Base-by-base conservation (phyloP, 768 basidiomycete species). In the Suillus cothurnatus region DNA sequence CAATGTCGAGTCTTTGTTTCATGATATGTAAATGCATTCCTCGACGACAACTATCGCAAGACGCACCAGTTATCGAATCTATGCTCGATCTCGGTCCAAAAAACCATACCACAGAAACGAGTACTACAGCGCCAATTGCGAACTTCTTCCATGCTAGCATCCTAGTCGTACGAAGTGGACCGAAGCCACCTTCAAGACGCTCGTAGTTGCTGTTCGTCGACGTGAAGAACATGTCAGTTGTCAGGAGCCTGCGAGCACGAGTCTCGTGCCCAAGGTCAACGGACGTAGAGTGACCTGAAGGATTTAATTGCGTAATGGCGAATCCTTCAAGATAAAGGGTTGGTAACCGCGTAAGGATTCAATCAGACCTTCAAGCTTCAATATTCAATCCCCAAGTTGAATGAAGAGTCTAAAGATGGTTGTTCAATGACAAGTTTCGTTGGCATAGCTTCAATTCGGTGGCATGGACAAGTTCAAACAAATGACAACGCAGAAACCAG, bases 91-190 rank as follows among this genome's bases (percentile, higher is more conserved):
- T 74, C 8, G 91, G 90, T 9, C 86, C 85, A 73, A 91, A 85
- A 63, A 92, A 77, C 82, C 86, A 93, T 32, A 93, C 84, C 52
- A 91, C 71, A 11, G 78, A 81, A 64, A 92, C 78, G 53, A 91
- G 73, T 1, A 86, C 73, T 2, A 74, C 81, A 61, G 86, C 88
- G 4, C 81, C 89, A 8, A 91, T 73, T 4, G 83, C 85, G 63
- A 91, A 83, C 78, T 86, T 90, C 75, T 86, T 91, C 91, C 91
- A 92, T 23, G 74, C 75, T 52, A 81, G 73, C 52, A 69, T 78
- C 68, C 66, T 79, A 59, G 73, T 66, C 28, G 67, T 66, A 26
- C 83, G 76, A 49, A 76, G 74, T 1, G 86, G 84, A 6, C 88
- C 87, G 75, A 85, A 80, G 19, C 88, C 88, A 43, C 84, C 82